A percentile compares a stretch with the other conserved stretches of the same genome.
Conservation (phyloP, 345 rosid genomes). For the Camelina sativa region DNA sequence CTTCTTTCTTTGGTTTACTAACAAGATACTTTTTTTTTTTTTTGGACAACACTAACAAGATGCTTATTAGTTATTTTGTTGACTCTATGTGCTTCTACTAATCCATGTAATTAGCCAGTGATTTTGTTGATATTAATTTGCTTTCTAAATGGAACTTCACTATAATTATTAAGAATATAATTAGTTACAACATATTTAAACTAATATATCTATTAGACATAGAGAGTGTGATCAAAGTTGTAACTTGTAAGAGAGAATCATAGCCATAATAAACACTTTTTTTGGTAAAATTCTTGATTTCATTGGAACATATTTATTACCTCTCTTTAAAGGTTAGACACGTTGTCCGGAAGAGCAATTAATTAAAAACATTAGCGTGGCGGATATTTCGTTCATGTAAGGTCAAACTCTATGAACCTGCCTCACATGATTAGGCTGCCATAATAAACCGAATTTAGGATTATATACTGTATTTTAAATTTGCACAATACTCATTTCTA, state of each 20-base stretch:
- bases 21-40: too few relatives aligned
- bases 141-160: too few relatives aligned
- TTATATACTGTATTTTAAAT: background rate
- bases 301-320: background rate
- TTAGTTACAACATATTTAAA: too few relatives aligned
- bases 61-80: too few relatives aligned
- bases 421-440: conserved; percentile 21
- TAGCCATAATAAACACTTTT: background rate
- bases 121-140: too few relatives aligned
- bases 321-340: background rate
- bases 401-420: conserved; percentile 2
- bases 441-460: conserved; percentile 26
- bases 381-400: background rate
- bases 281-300: background rate
- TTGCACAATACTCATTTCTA: background rate
- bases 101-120: too few relatives aligned
- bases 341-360: background rate
- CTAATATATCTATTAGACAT: too few relatives aligned
- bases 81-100: too few relatives aligned
- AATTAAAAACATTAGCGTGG: background rate
- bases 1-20: too few relatives aligned
- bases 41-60: too few relatives aligned
- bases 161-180: too few relatives aligned
- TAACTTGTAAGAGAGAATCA: background rate
- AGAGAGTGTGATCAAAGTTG: background rate